phyloP scores from a whole-genome alignment of 805 yeast genomes.

The Suhomyces xylopsoci region DNA sequence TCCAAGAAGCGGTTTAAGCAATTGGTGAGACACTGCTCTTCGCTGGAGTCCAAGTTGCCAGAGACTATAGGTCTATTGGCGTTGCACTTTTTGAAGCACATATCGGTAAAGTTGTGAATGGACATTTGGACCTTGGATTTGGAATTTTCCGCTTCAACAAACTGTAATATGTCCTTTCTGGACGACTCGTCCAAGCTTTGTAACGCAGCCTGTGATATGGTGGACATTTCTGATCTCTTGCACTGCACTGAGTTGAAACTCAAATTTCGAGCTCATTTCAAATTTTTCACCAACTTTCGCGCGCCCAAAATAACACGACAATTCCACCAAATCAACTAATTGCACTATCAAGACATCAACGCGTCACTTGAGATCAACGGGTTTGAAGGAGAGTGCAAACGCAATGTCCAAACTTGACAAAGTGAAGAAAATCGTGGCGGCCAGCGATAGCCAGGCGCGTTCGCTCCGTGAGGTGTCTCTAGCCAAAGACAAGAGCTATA shows the following conservation, averaged over 20 bases:
- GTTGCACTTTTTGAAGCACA: slow-evolving; percentile 87
- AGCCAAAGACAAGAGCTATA: slow-evolving; percentile 11
- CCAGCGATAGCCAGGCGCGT: not conserved
- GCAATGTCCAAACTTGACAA: slow-evolving; percentile 6
- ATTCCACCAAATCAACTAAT: not conserved
- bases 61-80: slow-evolving; percentile 40
- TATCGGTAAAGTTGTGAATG: slow-evolving; percentile 83
- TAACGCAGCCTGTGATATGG: slow-evolving; percentile 33
- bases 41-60: slow-evolving; percentile 51
- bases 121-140: slow-evolving; percentile 85
- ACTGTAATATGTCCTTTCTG: slow-evolving; percentile 68
- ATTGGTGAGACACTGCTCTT: slow-evolving; percentile 70
- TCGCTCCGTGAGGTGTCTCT: not conserved
- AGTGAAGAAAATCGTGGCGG: not conserved
- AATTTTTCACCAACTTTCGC: not conserved
- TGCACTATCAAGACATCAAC: not conserved
- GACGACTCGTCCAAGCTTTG: slow-evolving; percentile 59
- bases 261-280: not conserved
- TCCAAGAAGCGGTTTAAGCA: slow-evolving; percentile 86
- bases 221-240: slow-evolving; percentile 23
- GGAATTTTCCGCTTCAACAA: slow-evolving; percentile 79
- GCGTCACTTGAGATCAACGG: not conserved
- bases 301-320: not conserved
- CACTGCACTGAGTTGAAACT: not conserved
- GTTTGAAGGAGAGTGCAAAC: not conserved